Conservation (phyloP, 148 eudicot genomes). For the Camellia japonica region DNA sequence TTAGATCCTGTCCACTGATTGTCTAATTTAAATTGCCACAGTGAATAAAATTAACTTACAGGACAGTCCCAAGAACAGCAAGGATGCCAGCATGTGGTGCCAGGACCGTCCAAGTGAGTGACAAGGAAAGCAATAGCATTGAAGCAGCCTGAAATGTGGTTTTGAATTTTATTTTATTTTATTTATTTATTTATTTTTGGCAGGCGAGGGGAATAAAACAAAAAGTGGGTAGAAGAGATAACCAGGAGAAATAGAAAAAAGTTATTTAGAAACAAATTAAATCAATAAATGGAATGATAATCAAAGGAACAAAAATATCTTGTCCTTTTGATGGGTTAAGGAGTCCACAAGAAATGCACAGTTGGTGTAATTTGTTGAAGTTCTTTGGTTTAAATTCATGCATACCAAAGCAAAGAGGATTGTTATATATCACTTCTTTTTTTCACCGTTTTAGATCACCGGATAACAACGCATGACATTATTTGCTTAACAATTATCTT, state of each 20-base stretch:
- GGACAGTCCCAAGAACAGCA: constrained; percentile 89
- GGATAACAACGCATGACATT: too few species aligned
- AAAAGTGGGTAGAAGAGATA: neutral
- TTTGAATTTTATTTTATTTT: constrained; percentile 5
- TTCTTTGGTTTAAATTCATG: neutral
- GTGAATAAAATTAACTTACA: constrained; percentile 50
- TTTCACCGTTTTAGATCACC: too few species aligned
- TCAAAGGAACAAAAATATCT: neutral
- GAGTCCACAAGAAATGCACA: neutral
- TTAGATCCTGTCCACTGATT: constrained; percentile 3
- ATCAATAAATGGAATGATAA: neutral
- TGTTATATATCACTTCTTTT: too few species aligned
- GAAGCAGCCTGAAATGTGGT: constrained; percentile 74
- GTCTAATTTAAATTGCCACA: neutral
- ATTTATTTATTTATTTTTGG: neutral
- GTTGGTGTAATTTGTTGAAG: neutral
- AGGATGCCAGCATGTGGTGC: constrained; percentile 95
- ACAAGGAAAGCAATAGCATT: constrained; percentile 82
- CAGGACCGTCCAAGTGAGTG: constrained; percentile 74
- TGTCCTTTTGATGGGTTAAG: neutral
- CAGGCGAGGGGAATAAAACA: too few species aligned
- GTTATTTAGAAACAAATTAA: neutral
- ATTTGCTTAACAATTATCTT: too few species aligned
- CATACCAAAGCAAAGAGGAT: neutral
- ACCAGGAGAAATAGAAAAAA: neutral